These are phyloP conservation scores for Zygoascus sp. DNA, from an alignment of 1,139 yeast species.

Conservation along the genomic window DNA sequence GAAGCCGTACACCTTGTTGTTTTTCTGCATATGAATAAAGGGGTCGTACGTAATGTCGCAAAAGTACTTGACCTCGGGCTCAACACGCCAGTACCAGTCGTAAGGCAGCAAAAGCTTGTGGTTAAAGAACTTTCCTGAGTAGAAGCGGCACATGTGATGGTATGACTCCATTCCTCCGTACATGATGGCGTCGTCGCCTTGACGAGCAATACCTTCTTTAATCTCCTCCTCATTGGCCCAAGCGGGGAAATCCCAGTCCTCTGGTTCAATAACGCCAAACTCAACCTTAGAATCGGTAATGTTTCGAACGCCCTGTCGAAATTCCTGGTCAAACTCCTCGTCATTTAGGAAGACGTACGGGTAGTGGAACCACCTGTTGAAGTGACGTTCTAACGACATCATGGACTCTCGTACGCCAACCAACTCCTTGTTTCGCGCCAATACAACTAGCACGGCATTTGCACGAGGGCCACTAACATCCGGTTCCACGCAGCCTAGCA, in stretches of 20 bases:
- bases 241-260: conserved; percentile 55
- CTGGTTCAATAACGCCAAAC: conserved; percentile 53
- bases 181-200: conserved; percentile 75
- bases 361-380: conserved; percentile 85
- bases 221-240: conserved; percentile 38
- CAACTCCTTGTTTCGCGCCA: conserved; percentile 72
- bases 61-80: conserved; percentile 82
- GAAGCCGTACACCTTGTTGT: conserved; percentile 75
- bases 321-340: conserved; percentile 61
- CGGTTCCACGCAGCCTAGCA: conserved; percentile 35
- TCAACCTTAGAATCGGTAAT: conserved; percentile 56
- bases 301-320: conserved; percentile 47
- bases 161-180: conserved; percentile 78
- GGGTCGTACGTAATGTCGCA: conserved; percentile 93
- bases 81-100: conserved; percentile 95
- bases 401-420: conserved; percentile 66
- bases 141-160: conserved; percentile 66
- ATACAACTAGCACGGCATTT: conserved; percentile 78
- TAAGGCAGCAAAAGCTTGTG: conserved; percentile 58
- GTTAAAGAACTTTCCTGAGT: conserved; percentile 71
- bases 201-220: conserved; percentile 55
- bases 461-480: conserved; percentile 40
- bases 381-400: conserved; percentile 71
- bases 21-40: conserved; percentile 67
- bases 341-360: conserved; percentile 88